phyloP scores from a whole-genome alignment of 306 rosid genomes.

The Trifolium subterraneum region DNA sequence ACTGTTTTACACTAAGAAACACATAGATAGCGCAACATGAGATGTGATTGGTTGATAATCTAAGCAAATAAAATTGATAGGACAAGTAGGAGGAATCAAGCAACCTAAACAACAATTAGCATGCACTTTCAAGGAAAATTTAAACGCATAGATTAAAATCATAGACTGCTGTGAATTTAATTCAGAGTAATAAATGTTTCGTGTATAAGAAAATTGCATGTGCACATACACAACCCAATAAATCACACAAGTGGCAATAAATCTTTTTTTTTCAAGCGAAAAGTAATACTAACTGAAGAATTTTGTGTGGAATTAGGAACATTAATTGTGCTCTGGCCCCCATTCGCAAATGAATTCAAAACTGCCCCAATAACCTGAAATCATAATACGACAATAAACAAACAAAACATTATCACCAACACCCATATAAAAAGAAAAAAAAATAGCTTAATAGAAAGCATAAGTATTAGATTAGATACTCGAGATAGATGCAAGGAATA shows the following conservation, averaged over 20 bases:
- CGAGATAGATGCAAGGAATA: slow-evolving; percentile 40
- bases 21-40: slow-evolving; percentile 9
- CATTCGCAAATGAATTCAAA: slow-evolving; percentile 85
- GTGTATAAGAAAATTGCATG: slow-evolving; percentile 14
- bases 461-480: not conserved
- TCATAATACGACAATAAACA: slow-evolving; percentile 23
- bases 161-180: slow-evolving; percentile 10
- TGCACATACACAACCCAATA: slow-evolving; percentile 2
- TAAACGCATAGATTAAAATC: slow-evolving; percentile 5
- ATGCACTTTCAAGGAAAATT: slow-evolving; percentile 28
- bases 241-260: slow-evolving; percentile 15
- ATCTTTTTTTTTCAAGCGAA: slow-evolving; percentile 34
- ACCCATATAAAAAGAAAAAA: not conserved
- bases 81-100: slow-evolving; percentile 5
- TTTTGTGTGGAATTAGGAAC: slow-evolving; percentile 56
- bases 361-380: slow-evolving; percentile 92
- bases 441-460: slow-evolving; percentile 26
- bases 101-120: slow-evolving; percentile 14
- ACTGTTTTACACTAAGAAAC: not conserved
- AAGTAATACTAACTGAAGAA: slow-evolving; percentile 59
- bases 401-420: slow-evolving; percentile 11
- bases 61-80: slow-evolving; percentile 11
- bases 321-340: slow-evolving; percentile 60
- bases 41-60: slow-evolving; percentile 18
- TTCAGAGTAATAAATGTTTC: not conserved